Base-by-base conservation (phyloP, 2,329 filamentous ascomycete species). In the Penicillium sp. region DNA sequence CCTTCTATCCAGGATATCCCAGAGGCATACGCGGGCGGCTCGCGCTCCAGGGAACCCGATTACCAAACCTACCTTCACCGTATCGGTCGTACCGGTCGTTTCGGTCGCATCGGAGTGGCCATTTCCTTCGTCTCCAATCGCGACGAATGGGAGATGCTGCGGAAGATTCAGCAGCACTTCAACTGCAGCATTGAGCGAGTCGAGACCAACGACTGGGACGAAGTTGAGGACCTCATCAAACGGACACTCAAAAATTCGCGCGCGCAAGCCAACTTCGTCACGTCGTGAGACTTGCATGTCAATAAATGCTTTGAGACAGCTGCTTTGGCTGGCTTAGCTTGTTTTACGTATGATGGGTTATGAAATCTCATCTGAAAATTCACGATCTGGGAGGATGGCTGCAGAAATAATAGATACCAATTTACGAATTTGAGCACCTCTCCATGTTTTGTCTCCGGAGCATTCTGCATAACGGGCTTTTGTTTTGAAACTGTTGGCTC, bases 51-150 rank as follows among this genome's bases (percentile, higher is more conserved):
- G 20, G 87, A 81, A 28, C 88, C 92, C 13, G 94, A 99, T 68
- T 86, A 86, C 42, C 92, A 97, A 77, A 99, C 94, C 0, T 99
- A 99, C 69, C 87, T 99, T 44, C 94, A 99, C 80, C 89, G 94
- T 69, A 99, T 99, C 63, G 94, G 94, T 55, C 90, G 94, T 67
- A 99, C 94, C 13, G 94, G 94, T 58, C 89, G 94, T 61, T 99
- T 99, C 65, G 94, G 94, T 51, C 92, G 92, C 71, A 91, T 97
- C 30, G 94, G 94, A 66, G 94, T 97, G 62, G 92, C 90, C 52
- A 92, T 99, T 69, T 95, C 88, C 59, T 96, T 99, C 64, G 90
- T 99, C 47, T 89, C 91, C 63, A 91, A 95, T 74, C 84, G 86
- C 68, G 83, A 82, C 61, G 94, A 90, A 70, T 97, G 86, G 81